These are phyloP conservation scores for Pichia insulana DNA, from an alignment of 805 yeast genomes.

Conservation along the genomic window DNA sequence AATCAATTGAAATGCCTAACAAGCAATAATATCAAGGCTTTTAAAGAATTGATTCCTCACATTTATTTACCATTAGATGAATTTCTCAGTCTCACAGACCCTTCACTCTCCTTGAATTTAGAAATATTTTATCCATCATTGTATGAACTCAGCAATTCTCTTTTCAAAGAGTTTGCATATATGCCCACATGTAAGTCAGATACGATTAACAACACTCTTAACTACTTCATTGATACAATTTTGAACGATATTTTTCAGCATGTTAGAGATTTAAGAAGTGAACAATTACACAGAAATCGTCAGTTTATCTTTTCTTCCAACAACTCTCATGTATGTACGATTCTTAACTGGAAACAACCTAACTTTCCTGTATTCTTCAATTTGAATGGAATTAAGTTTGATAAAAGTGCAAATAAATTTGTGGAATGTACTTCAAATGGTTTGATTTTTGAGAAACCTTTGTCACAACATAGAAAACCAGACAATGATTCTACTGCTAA, in stretches of 20 bases:
- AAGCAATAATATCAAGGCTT: constrained; percentile 9
- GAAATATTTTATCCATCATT: constrained; percentile 71
- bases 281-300: constrained; percentile 32
- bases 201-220: constrained; percentile 34
- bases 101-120: constrained; percentile 56
- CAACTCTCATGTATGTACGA: constrained; percentile 85
- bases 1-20: constrained; percentile 24
- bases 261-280: constrained; percentile 42
- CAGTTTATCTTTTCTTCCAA: constrained; percentile 79
- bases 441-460: constrained; percentile 11
- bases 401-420: constrained; percentile 23
- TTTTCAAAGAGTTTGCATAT: constrained; percentile 19
- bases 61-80: constrained; percentile 53
- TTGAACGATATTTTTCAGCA: constrained; percentile 68
- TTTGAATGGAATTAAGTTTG: constrained; percentile 54
- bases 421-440: constrained; percentile 36
- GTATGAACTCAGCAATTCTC: constrained; percentile 26
- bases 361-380: constrained; percentile 89
- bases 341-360: constrained; percentile 97
- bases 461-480: too few species aligned
- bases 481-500: background rate
- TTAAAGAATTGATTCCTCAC: constrained; percentile 31
- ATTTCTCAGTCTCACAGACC: constrained; percentile 47
- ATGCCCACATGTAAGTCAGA: constrained; percentile 13
- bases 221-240: constrained; percentile 67